A percentile compares a stretch with the other conserved stretches of the same genome.
Conservation (phyloP, 2,329 filamentous ascomycete genomes). For the Raffaelea albimanens region DNA sequence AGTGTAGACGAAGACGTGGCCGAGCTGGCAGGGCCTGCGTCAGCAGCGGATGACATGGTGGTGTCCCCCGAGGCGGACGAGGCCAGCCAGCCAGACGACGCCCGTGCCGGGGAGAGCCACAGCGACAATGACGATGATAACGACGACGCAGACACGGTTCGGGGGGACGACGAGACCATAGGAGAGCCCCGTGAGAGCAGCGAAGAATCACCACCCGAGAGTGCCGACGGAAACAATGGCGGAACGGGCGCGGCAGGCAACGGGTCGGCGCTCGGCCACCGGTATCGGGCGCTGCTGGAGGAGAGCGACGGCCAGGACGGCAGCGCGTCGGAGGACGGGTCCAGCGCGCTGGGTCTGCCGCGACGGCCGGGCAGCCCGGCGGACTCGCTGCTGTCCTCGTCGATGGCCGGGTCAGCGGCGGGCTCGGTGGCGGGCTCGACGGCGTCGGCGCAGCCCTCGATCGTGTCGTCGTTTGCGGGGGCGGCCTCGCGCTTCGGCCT, state of each 20-base stretch:
- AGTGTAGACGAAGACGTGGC: constrained; percentile 9
- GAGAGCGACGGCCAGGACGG: constrained; percentile 28
- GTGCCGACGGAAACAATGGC: no score
- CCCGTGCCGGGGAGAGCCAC: constrained; percentile 12
- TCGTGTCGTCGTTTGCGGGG: constrained; percentile 49
- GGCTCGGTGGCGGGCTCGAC: constrained; percentile 41
- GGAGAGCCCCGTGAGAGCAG: no score
- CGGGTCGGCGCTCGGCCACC: constrained; percentile 26
- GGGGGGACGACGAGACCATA: constrained; percentile 26
- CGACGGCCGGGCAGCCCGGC: constrained; percentile 56
- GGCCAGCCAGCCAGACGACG: neutral
- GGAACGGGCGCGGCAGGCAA: constrained; percentile 16
- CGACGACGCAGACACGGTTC: constrained; percentile 17
- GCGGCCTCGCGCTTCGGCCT: constrained; percentile 58
- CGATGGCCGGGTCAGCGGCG: no score
- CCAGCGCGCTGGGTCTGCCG: constrained; percentile 36
- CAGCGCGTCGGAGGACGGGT: constrained; percentile 42
- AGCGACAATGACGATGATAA: constrained; percentile 31
- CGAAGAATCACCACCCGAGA: neutral
- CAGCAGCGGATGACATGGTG: neutral
- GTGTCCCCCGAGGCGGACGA: neutral
- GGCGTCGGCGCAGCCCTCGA: constrained; percentile 68
- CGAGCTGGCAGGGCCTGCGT: constrained; percentile 4
- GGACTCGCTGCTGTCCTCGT: constrained; percentile 62
- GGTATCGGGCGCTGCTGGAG: constrained; percentile 35